Evolutionary conservation across 768 basidiomycete species (phyloP).

Genomic region (Amanita jacksonii): DNA sequence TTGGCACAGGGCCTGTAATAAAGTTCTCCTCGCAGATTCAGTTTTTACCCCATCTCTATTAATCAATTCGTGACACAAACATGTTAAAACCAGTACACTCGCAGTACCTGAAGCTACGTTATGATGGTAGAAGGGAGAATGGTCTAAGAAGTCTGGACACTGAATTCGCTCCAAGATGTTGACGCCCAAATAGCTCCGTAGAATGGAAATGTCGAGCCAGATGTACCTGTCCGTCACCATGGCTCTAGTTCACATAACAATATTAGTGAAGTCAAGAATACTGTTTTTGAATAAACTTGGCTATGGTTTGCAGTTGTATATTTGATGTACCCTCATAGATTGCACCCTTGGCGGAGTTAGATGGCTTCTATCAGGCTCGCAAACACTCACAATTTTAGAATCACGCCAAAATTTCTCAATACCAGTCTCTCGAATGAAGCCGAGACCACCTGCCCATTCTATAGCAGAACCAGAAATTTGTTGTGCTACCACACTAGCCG

Average conservation of each 20-base stretch:
- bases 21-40: too few relatives aligned
- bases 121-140: too few relatives aligned
- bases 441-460: slow-evolving; percentile 93
- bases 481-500: slow-evolving; percentile 83
- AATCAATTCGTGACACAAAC: too few relatives aligned
- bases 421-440: slow-evolving; percentile 88
- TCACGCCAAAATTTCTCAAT: slow-evolving; percentile 97
- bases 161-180: too few relatives aligned
- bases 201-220: neutral
- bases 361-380: slow-evolving; percentile 5
- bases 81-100: too few relatives aligned
- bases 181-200: neutral
- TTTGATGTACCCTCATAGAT: slow-evolving; percentile 97
- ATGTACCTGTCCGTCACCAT: too few relatives aligned
- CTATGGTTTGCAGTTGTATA: slow-evolving; percentile 95
- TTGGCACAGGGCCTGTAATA: too few relatives aligned
- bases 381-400: slow-evolving; percentile 77
- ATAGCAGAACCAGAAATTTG: slow-evolving; percentile 82
- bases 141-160: too few relatives aligned
- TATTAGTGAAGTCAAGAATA: too few relatives aligned
- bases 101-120: too few relatives aligned
- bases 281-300: slow-evolving; percentile 82
- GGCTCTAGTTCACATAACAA: too few relatives aligned
- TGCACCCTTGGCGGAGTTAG: slow-evolving; percentile 47
- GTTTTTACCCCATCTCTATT: too few relatives aligned